Evolutionary conservation across 1,284 basidiomycete species (phyloP), one percentile per base, ranked within the genome.

Genomic region (Ganoderma meredithae): DNA sequence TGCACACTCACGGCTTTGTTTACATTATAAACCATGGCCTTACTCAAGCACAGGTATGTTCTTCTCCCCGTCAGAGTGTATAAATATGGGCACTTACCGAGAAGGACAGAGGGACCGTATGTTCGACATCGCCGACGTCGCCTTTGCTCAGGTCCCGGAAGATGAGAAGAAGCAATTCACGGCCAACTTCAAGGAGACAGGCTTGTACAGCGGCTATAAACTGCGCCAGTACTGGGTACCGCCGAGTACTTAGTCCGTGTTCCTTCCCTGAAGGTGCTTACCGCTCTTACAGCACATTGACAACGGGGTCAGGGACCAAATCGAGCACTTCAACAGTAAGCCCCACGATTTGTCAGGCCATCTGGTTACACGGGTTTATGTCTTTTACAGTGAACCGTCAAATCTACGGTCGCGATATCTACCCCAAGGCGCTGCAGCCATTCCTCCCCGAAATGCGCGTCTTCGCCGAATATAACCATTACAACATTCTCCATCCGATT

Each of bases 161-260:
- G 86, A 87, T 47, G 91, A 93, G 74, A 93, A 92, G 78, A 76
- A 79, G 62, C 75, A 74, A 31, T 89, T 87, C 73, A 79, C 78
- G 17, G 83, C 78, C 0, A 82, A 83, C 65, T 83, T 84, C 62
- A 86, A 87, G 66, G 80, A 81, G 55, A 82, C 81, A 0, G 86
- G 87, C 5, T 84, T 86, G 0, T 90, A 84, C 70, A 83, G 88
- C 72, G 90, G 89, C 7, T 91, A 90, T 72, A 90, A 90, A 73
- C 78, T 79, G 7, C 82, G 84, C 6, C 80, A 84, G 64, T 86
- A 86, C 64, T 89, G 84, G 85, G 89, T 89, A 71, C 1, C 27
- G 27, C 3, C 27, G 2, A 76, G 61, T 9, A 15, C n/a, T 27
- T 7, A 6, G 31, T 39, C 13, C 12, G 39, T 22, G 25, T 3